These are phyloP conservation scores for Fusarium nodosum DNA, from an alignment of 2,329 filamentous ascomycete species.

Conservation along the genomic window DNA sequence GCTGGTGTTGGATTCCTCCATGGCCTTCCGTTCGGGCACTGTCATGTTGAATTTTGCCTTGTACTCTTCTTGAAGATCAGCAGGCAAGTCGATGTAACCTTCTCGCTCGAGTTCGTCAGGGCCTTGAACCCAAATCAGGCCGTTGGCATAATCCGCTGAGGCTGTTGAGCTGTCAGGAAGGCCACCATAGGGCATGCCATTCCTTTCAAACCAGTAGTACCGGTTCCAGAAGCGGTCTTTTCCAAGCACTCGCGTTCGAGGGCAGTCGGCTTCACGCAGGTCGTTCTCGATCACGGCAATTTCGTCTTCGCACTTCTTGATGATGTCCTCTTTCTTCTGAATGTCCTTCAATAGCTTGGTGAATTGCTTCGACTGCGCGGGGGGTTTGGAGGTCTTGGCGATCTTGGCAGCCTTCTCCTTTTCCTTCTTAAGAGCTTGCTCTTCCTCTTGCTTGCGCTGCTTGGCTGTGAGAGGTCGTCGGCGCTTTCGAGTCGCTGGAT, in stretches of 20 bases:
- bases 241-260: slow-evolving; percentile 87
- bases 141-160: slow-evolving; percentile 90
- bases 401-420: slow-evolving; percentile 76
- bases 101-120: slow-evolving; percentile 89
- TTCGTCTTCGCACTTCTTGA: slow-evolving; percentile 86
- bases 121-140: slow-evolving; percentile 95
- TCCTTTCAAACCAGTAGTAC: slow-evolving; percentile 99
- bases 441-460: slow-evolving; percentile 82
- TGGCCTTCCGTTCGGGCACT: slow-evolving; percentile 84
- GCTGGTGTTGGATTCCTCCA: slow-evolving; percentile 86
- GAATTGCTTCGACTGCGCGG: slow-evolving; percentile 89
- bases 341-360: slow-evolving; percentile 90
- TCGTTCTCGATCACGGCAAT: slow-evolving; percentile 91
- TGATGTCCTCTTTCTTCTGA: slow-evolving; percentile 83
- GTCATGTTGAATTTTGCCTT: slow-evolving; percentile 83
- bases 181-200: slow-evolving; percentile 95
- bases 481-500: slow-evolving; percentile 66
- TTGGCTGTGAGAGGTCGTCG: slow-evolving; percentile 73
- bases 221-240: slow-evolving; percentile 98
- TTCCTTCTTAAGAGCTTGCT: slow-evolving; percentile 72
- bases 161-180: slow-evolving; percentile 90
- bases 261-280: slow-evolving; percentile 92
- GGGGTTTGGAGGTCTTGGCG: slow-evolving; percentile 70
- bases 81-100: slow-evolving; percentile 84
- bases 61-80: slow-evolving; percentile 81